A percentile compares a stretch with the other conserved stretches of the same genome.
Conservation (phyloP, 179 eudicot species). For the Camellia oleifera region DNA sequence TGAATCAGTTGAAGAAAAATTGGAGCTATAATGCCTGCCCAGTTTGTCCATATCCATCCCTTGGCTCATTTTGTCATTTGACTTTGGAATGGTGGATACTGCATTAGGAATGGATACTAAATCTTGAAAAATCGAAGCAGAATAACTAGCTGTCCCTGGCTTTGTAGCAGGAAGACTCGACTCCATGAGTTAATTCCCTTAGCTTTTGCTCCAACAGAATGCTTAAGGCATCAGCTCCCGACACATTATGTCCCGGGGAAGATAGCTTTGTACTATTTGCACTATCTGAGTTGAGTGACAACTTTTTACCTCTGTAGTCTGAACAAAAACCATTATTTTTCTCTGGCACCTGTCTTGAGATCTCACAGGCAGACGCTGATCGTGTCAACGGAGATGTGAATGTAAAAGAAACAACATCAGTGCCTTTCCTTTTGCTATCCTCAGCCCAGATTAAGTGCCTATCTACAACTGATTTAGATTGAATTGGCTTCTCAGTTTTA, state of each 20-base stretch:
- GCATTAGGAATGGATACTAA: constrained; percentile 23
- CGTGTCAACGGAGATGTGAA: constrained; percentile 79
- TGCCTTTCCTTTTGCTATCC: constrained; percentile 66
- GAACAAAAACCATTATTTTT: constrained; percentile 27
- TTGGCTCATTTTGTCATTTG: constrained; percentile 25
- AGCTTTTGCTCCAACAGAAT: constrained; percentile 73
- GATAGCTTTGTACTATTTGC: constrained; percentile 34
- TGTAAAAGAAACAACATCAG: constrained; percentile 91
- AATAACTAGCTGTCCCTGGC: constrained; percentile 24
- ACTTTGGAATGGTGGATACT: constrained; percentile 26
- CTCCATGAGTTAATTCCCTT: constrained; percentile 54
- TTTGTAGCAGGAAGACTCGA: constrained; percentile 43
- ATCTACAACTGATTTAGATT: constrained; percentile 33
- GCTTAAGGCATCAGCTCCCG: constrained; percentile 72
- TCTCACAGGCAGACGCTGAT: constrained; percentile 32
- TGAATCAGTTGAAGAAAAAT: constrained; percentile 29
- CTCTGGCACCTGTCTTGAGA: constrained; percentile 28
- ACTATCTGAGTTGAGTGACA: constrained; percentile 33
- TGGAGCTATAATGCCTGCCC: constrained; percentile 26
- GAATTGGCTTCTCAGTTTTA: constrained; percentile 36
- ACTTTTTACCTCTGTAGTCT: constrained; percentile 40
- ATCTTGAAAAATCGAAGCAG: constrained; percentile 35
- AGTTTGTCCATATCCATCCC: constrained; percentile 20
- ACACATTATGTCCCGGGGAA: constrained; percentile 42
- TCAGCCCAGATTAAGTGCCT: constrained; percentile 45